These are phyloP conservation scores for Lupinus albus DNA, from an alignment of 306 rosid species.

Conservation along the genomic window DNA sequence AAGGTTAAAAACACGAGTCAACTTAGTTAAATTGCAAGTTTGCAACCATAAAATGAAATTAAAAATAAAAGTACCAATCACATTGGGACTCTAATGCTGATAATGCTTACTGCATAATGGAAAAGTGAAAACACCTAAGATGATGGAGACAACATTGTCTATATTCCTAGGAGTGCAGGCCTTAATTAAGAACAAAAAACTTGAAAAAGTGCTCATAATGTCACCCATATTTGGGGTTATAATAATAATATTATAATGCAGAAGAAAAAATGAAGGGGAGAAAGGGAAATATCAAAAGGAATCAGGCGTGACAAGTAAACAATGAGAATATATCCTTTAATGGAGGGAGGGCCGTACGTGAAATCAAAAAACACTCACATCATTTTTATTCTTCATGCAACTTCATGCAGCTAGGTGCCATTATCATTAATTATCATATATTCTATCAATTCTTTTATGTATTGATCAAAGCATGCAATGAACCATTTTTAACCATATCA, in stretches of 20 bases:
- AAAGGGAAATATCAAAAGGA: constrained; percentile 41
- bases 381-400: constrained; percentile 73
- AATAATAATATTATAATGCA: constrained; percentile 48
- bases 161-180: constrained; percentile 48
- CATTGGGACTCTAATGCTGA: constrained; percentile 35
- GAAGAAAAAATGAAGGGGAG: constrained; percentile 33
- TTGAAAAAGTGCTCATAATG: constrained; percentile 61
- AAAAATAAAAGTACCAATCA: constrained; percentile 30
- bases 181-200: constrained; percentile 37
- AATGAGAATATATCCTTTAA: constrained; percentile 81
- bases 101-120: constrained; percentile 48
- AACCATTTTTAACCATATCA: constrained; percentile 1
- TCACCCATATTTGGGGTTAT: constrained; percentile 51
- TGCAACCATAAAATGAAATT: constrained; percentile 43
- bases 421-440: too few species aligned
- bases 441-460: too few species aligned
- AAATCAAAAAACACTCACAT: constrained; percentile 57
- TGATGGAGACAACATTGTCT: constrained; percentile 58
- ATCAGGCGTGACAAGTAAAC: constrained; percentile 76
- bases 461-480: constrained; percentile 27
- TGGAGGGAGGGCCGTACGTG: constrained; percentile 66
- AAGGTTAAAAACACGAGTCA: constrained; percentile 37
- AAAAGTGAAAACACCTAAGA: constrained; percentile 47
- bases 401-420: constrained; percentile 61
- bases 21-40: constrained; percentile 31